Conservation (phyloP, 73 alveolate genomes). For the Tetrahymena borealis region DNA sequence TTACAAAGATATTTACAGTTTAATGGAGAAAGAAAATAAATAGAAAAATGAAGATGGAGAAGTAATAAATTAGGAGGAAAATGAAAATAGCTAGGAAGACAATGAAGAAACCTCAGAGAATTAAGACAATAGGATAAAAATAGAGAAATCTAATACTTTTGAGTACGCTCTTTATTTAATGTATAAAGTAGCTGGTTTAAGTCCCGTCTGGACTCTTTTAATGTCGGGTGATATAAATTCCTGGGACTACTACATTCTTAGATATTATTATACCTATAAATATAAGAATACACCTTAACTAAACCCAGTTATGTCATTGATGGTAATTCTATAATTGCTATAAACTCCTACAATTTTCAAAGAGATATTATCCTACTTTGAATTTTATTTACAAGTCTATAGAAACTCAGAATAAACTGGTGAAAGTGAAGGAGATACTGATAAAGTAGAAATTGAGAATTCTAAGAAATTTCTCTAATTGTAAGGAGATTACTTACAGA, state of each 20-base stretch:
- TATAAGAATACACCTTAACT: neutral
- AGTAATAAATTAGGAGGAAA: neutral
- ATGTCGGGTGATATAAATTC: neutral
- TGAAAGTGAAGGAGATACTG: neutral
- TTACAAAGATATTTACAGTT: neutral
- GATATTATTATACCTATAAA: neutral
- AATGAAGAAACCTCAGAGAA: neutral
- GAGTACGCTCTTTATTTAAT: neutral
- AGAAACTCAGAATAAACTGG: neutral
- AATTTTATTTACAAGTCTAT: neutral
- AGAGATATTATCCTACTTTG: neutral
- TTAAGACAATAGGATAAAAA: neutral
- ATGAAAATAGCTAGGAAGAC: neutral
- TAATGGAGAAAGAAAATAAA: neutral
- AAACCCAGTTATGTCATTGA: neutral
- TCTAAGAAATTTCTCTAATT: neutral
- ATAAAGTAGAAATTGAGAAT: too few relatives aligned
- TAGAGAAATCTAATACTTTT: neutral
- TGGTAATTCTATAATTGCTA: neutral
- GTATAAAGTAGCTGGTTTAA: neutral
- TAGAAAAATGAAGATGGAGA: neutral
- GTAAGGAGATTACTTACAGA: neutral
- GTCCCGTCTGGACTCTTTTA: neutral
- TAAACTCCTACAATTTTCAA: neutral
- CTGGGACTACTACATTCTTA: neutral